Base-by-base conservation (phyloP, 306 rosid genomes). In the Acacia crassicarpa region DNA sequence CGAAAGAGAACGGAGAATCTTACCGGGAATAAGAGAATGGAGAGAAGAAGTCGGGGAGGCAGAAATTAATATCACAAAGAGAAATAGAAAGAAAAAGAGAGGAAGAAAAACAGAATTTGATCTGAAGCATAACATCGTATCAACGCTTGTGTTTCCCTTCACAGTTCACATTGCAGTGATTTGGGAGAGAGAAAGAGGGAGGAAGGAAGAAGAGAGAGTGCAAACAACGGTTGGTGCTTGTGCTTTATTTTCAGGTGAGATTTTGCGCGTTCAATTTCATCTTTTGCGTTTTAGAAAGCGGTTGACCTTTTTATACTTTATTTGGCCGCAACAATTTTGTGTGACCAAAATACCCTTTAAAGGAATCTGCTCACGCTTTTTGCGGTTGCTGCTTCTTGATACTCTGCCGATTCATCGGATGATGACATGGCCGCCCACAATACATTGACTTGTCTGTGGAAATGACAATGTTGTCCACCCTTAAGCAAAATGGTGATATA, bases 121-220 rank as follows among this genome's bases (percentile, higher is more conserved):
- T 79, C 74, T 72, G 43, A 80, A 48, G 49, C 71, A 35, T 3
- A 72, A 19, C 93, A 91, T 89, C 19, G 40, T 85, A 83, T 30
- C 80, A 17, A 77, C 80, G 81, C 16, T 15, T 38, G 45, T 23
- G 49, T 45, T 62, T 75, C 33, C 54, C 12, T 32, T 69, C 12
- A 9, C 16, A 9, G 43, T 44, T 44, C 76, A 45, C 69, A 25
- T 19, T 14, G 19, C 16, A 32, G 35, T 70, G 62, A 25, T 45
- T 78, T 48, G n/a, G n/a, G 45, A 56, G 30, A 38, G 30, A 70
- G 15, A 30, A 30, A 30, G 1, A 4, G 40, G 38, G 23, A 12
- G 4, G 73, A 17, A 12, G 4, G 73, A 17, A 38, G 46, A 6
- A 40, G 15, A 20, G 8, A 8, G 14, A 17, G 27, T 19, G 30